A percentile compares a stretch with the other conserved stretches of the same genome.
Evolutionary conservation across 2,329 filamentous ascomycete species (phyloP).

Genomic region (Dactylellina drechsleri): DNA sequence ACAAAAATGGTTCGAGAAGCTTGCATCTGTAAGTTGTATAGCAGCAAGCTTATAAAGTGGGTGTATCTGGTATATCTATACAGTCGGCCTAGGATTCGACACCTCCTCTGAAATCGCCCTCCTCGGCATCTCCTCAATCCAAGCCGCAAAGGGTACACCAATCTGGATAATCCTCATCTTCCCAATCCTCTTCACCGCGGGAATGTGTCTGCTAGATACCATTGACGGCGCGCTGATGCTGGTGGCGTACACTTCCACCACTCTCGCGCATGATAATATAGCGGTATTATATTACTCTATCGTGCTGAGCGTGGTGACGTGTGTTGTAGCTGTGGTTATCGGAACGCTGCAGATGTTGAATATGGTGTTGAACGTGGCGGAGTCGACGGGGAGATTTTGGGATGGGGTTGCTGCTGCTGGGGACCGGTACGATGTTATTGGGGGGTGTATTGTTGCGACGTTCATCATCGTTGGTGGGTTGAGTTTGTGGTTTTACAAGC

Average conservation of each 20-base stretch:
- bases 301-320: conserved; percentile 83
- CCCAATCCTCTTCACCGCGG: conserved; percentile 89
- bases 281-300: conserved; percentile 94
- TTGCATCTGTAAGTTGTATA: too few species aligned
- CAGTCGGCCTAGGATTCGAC: conserved; percentile 86
- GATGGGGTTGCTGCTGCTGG: conserved; percentile 80
- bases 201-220: conserved; percentile 95
- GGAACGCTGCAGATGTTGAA: conserved; percentile 85
- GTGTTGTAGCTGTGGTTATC: conserved; percentile 84
- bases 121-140: conserved; percentile 86
- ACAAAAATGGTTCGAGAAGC: too few species aligned
- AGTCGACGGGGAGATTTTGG: conserved; percentile 79
- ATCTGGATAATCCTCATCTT: conserved; percentile 96
- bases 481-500: conserved; percentile 79
- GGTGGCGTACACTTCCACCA: conserved; percentile 83
- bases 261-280: conserved; percentile 81
- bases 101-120: conserved; percentile 94
- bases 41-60: too few species aligned
- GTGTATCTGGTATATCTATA: background rate
- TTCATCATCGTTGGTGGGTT: conserved; percentile 81
- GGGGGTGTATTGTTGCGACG: conserved; percentile 83
- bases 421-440: conserved; percentile 86
- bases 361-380: conserved; percentile 78
- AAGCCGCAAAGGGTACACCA: conserved; percentile 84
- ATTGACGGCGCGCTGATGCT: conserved; percentile 95